A percentile compares a stretch with the other conserved stretches of the same genome.
Conservation (phyloP, 2,329 filamentous ascomycete species). For the Fusarium liriodendri region DNA sequence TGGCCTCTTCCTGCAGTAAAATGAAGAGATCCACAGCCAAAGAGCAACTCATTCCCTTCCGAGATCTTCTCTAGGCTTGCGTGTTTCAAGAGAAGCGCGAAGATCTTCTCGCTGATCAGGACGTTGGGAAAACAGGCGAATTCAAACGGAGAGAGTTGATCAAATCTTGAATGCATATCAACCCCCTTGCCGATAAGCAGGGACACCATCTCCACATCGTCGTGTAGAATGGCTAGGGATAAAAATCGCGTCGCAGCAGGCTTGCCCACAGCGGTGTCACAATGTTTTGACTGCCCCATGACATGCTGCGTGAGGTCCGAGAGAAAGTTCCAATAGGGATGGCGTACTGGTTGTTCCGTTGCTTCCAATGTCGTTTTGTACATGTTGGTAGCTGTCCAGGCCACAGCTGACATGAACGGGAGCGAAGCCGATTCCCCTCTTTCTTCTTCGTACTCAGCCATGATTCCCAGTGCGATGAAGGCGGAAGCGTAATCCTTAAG, state of each 20-base stretch:
- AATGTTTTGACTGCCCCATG: not conserved
- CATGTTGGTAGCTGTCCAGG: not conserved
- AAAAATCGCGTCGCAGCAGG: not conserved
- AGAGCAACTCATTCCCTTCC: not conserved
- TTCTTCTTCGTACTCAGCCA: not conserved
- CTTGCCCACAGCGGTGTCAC: not conserved
- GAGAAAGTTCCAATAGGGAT: not conserved
- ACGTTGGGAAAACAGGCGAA: not conserved
- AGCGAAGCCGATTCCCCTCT: not conserved
- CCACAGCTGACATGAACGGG: not conserved
- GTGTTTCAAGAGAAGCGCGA: not conserved
- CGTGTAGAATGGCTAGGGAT: not conserved
- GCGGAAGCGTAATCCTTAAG: not conserved
- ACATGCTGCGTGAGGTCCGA: not conserved
- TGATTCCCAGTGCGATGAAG: not conserved
- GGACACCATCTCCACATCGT: not conserved
- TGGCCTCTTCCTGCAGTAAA: not conserved
- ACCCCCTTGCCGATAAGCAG: not conserved
- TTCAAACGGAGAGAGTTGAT: not conserved
- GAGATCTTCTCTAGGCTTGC: not conserved
- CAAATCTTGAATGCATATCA: not conserved
- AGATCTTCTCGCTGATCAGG: not conserved
- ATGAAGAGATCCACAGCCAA: not conserved
- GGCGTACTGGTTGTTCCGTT: accelerated
- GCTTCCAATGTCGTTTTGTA: not conserved